A percentile compares a stretch with the other conserved stretches of the same genome.
Evolutionary conservation across 257 asterid genomes (phyloP).

Genomic region (Gentiana straminea): DNA sequence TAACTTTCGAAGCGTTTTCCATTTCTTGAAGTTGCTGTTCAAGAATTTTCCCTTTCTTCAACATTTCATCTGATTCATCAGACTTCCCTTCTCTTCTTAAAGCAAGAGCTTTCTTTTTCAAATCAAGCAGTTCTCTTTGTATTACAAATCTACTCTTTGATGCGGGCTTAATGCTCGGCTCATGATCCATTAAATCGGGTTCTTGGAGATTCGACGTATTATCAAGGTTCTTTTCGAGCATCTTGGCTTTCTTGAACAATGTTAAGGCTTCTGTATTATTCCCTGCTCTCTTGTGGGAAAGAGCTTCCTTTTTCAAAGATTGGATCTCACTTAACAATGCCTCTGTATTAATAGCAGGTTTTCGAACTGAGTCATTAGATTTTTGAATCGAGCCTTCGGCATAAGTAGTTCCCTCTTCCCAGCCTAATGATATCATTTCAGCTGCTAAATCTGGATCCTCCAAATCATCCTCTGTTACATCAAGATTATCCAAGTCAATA

Average conservation of each 20-base stretch:
- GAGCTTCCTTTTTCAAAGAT: constrained; percentile 61
- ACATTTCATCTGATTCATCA: constrained; percentile 75
- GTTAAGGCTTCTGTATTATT: constrained; percentile 58
- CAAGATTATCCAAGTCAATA: constrained; percentile 43
- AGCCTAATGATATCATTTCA: constrained; percentile 75
- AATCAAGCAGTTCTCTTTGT: constrained; percentile 75
- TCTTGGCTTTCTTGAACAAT: constrained; percentile 60
- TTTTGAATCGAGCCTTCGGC: constrained; percentile 14
- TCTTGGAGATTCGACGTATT: constrained; percentile 20
- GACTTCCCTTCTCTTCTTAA: constrained; percentile 76
- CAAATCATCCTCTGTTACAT: constrained; percentile 69
- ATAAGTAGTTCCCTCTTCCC: constrained; percentile 50
- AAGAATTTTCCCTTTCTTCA: constrained; percentile 71
- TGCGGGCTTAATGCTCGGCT: constrained; percentile 15
- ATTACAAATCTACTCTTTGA: constrained; percentile 61
- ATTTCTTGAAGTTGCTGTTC: constrained; percentile 86
- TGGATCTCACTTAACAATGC: constrained; percentile 41
- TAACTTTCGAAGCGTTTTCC: constrained; percentile 35
- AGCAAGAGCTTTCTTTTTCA: constrained; percentile 76
- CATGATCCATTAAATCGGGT: constrained; percentile 13
- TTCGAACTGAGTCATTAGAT: constrained; percentile 4
- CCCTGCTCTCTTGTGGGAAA: constrained; percentile 61
- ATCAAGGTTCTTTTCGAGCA: constrained; percentile 48
- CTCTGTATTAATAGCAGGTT: constrained; percentile 23
- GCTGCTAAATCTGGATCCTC: constrained; percentile 82